Evolutionary conservation across 371 early-diverging fungal species (phyloP).

Genomic region (Nosema muscidifuracis): DNA sequence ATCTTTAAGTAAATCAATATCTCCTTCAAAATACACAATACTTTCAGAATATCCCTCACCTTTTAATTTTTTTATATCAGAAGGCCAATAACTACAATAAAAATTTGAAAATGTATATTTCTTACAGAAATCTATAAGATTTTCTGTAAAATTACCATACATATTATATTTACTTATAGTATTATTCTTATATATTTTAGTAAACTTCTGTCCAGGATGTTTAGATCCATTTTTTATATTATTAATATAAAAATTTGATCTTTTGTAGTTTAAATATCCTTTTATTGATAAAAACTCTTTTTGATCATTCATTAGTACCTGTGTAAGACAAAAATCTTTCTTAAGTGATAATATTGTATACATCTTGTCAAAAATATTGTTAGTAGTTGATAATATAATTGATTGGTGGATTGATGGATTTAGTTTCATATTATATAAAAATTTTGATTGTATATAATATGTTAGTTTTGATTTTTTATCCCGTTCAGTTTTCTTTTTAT

Average conservation of each 20-base stretch:
- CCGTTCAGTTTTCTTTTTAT: not conserved
- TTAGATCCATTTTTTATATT: constrained; percentile 5
- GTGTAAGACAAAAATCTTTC: constrained; percentile 10
- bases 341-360: constrained; percentile 4
- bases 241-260: constrained; percentile 16
- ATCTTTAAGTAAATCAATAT: not conserved
- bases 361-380: not conserved
- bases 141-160: constrained; percentile 16
- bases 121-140: constrained; percentile 11
- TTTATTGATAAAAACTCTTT: not conserved
- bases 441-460: not conserved
- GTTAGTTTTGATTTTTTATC: not conserved
- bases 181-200: constrained; percentile 9
- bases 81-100: constrained; percentile 21
- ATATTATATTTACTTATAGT: constrained; percentile 7
- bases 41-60: not conserved
- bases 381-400: not conserved
- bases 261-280: constrained; percentile 10
- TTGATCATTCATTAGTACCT: not conserved
- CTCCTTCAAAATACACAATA: constrained; percentile 8
- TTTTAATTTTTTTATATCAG: not conserved
- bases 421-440: not conserved
- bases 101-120: constrained; percentile 22
- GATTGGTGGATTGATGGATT: constrained; percentile 2
- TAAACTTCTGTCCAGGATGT: constrained; percentile 16